phyloP scores from a whole-genome alignment of 306 rosid genomes.

The Begonia fuchsioides region DNA sequence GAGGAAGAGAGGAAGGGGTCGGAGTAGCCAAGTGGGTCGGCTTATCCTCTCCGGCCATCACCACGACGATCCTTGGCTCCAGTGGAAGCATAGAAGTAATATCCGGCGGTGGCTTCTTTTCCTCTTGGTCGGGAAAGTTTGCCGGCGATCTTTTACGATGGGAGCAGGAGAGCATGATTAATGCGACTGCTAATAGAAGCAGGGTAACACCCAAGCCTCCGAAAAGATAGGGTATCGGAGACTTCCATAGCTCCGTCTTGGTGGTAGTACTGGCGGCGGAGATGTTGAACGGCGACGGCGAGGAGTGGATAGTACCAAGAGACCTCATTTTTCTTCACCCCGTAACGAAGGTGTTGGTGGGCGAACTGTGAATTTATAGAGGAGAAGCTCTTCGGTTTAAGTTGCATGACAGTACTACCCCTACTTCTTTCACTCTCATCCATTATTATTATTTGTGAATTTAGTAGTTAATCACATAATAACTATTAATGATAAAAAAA shows the following conservation, averaged over 20 bases:
- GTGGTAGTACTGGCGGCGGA: neutral
- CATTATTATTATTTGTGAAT: too few species aligned
- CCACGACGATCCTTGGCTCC: conserved; percentile 6
- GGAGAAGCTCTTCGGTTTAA: too few species aligned
- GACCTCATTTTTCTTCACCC: conserved; percentile 1
- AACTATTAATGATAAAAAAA: too few species aligned
- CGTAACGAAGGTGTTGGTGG: too few species aligned
- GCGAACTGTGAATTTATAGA: too few species aligned
- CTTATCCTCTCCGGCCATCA: conserved; percentile 9
- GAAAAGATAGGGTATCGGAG: conserved; percentile 7
- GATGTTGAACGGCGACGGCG: neutral
- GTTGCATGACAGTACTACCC: too few species aligned
- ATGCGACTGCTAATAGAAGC: conserved; percentile 5
- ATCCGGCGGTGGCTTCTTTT: neutral
- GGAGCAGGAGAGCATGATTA: conserved; percentile 5
- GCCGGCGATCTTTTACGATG: conserved; percentile 1
- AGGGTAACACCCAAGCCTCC: conserved; percentile 3
- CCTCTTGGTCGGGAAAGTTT: neutral
- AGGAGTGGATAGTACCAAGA: neutral
- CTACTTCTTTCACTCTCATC: too few species aligned
- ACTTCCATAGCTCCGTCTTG: conserved; percentile 5
- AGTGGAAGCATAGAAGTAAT: neutral
- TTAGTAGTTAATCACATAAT: too few species aligned
- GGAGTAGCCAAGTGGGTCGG: conserved; percentile 7
- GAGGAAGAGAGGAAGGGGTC: neutral